Percentiles rank a stretch among this genome's conserved stretches.
Conservation (phyloP, 1,284 basidiomycete species). For the Neolentinus lepideus region DNA sequence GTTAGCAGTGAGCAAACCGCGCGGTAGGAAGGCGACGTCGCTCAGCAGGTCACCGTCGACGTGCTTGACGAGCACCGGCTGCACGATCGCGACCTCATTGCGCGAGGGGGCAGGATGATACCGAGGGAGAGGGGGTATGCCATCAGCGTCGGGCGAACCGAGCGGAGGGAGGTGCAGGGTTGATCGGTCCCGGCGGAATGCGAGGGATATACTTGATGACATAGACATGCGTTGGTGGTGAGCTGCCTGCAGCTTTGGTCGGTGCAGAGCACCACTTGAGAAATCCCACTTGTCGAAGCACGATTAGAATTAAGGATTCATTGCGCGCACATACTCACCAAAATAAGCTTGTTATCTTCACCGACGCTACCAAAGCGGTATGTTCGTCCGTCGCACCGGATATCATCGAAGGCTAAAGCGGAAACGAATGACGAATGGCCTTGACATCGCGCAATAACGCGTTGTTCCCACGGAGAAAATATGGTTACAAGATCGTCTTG, state of each 20-base stretch:
- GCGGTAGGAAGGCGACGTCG: conserved; percentile 63
- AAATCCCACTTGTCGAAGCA: conserved; percentile 75
- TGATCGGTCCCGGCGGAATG: conserved; percentile 52
- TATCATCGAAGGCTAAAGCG: conserved; percentile 83
- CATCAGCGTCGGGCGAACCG: conserved; percentile 18
- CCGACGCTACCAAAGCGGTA: conserved; percentile 91
- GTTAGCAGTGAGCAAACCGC: conserved; percentile 70
- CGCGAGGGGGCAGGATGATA: conserved; percentile 85
- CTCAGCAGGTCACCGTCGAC: conserved; percentile 74
- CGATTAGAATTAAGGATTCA: conserved; percentile 3
- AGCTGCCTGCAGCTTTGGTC: conserved; percentile 56
- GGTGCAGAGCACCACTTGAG: conserved; percentile 68
- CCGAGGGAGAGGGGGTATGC: conserved; percentile 32
- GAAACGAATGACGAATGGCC: conserved; percentile 95
- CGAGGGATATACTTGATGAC: conserved; percentile 67
- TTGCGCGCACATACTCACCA: conserved; percentile 40
- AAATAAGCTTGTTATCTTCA: conserved; percentile 88
- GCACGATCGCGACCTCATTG: conserved; percentile 85
- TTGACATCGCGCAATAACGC: conserved; percentile 93
- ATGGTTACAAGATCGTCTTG: conserved; percentile 95
- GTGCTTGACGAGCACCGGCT: conserved; percentile 85
- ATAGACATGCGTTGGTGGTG: conserved; percentile 69
- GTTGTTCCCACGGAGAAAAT: conserved; percentile 86
- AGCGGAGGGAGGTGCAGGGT: conserved; percentile 42
- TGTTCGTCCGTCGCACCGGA: conserved; percentile 78